phyloP scores from a whole-genome alignment of 139 green algal genomes.

The Picochlorum costavermella region DNA sequence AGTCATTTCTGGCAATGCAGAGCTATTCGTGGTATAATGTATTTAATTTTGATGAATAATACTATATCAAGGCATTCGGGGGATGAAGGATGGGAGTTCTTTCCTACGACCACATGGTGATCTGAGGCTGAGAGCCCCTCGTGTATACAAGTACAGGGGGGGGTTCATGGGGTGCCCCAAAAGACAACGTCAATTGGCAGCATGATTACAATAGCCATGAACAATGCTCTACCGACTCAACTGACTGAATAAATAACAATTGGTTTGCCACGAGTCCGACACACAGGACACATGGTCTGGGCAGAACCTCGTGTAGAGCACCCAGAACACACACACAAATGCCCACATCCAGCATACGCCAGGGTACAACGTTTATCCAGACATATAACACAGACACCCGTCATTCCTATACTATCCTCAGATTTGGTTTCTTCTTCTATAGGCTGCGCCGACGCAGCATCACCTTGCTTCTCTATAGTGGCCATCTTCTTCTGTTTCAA shows the following conservation, averaged over 20 bases:
- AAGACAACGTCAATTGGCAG: too few species aligned
- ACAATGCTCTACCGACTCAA: too few species aligned
- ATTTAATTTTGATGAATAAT: too few species aligned
- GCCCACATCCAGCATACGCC: constrained; percentile 39
- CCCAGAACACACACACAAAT: constrained; percentile 37
- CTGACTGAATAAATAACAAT: constrained; percentile 19
- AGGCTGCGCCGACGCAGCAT: background rate
- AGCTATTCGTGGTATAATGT: too few species aligned
- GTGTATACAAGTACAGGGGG: too few species aligned
- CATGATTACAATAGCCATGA: too few species aligned
- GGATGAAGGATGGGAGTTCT: too few species aligned
- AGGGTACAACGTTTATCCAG: constrained; percentile 13
- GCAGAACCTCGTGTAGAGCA: constrained; percentile 12
- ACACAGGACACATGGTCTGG: constrained; percentile 22
- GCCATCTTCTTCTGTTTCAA: background rate
- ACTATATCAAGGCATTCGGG: too few species aligned
- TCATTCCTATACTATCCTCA: background rate
- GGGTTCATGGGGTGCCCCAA: too few species aligned
- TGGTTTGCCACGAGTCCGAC: constrained; percentile 9
- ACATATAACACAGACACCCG: constrained; percentile 35
- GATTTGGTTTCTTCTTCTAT: background rate
- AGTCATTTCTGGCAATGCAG: background rate
- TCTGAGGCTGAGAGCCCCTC: too few species aligned
- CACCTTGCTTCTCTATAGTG: background rate
- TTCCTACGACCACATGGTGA: too few species aligned